Conservation (phyloP, 495 filamentous ascomycete species). For the Aspergillus panamensis region DNA sequence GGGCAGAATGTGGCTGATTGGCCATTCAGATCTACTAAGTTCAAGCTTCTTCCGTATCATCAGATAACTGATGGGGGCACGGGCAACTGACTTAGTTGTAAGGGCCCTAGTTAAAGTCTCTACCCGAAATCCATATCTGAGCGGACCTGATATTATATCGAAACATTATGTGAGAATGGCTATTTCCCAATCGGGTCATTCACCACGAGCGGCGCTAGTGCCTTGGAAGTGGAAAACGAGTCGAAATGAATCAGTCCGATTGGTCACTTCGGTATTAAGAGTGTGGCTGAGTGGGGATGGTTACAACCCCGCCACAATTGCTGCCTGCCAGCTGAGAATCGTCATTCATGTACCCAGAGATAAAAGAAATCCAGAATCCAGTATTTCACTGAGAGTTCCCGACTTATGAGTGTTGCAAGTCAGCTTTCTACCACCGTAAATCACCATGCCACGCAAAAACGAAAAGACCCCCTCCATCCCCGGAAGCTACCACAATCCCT, state of each 20-base stretch:
- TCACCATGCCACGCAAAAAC: neutral
- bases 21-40: too few species aligned
- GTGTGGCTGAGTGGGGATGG: neutral
- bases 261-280: neutral
- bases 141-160: too few species aligned
- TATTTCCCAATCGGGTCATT: neutral
- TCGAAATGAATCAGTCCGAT: neutral
- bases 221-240: neutral
- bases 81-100: too few species aligned
- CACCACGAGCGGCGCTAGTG: neutral
- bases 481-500: neutral
- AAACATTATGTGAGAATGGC: too few species aligned
- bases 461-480: neutral
- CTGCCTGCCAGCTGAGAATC: neutral
- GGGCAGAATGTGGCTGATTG: too few species aligned
- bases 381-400: neutral
- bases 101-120: too few species aligned
- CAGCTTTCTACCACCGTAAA: neutral
- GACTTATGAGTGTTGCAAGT: neutral
- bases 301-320: neutral
- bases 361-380: neutral
- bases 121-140: too few species aligned
- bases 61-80: too few species aligned
- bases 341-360: neutral
- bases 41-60: too few species aligned